Evolutionary conservation across 164 flowering plant genomes (phyloP), one percentile per base, ranked within the genome.

Genomic region (Tetrastigma voinierianum): DNA sequence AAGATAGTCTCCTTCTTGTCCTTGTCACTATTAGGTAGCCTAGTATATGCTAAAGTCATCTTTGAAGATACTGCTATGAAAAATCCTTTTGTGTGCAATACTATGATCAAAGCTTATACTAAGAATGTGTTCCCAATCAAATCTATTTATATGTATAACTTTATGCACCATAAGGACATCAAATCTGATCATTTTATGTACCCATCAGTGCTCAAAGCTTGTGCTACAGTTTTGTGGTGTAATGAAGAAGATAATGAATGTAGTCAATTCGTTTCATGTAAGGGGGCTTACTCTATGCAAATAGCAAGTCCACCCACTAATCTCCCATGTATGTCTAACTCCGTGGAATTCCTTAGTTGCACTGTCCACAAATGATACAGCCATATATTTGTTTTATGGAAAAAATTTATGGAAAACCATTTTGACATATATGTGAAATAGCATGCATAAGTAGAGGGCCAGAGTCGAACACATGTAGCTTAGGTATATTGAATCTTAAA

Each of bases 281-380:
- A 80, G 70, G 85, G 83, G 2, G 61, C 65, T 18, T n/a, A n/a
- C n/a, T n/a, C 87, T 90, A 90, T 88, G 58, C 76, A 72, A 75
- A 64, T 46, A 67, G 52, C 48, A 57, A 18, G 64, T 59, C 61
- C 58, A 67, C 55, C 64, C 62, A 69, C 51, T 11, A 18, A 51
- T 46, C n/a, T 25, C 19, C 44, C 59, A 60, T 19, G 44, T 49
- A 57, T 57, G 24, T 54, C 67, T 59, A 55, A 67, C 46, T 65
- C 72, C 74, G 64, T 54, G 19, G 43, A 32, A 69, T 10, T 24
- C 62, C 21, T n/a, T 56, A 23, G 10, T 46, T 32, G 40, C 40
- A 32, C 40, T 51, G 43, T 59, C 57, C 61, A 14, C 20, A 4
- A 18, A 16, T 43, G 61, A 45, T 44, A 48, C 23, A 17, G 14